Base-by-base conservation (phyloP, 257 asterid species). In the Solanum paucissectum region DNA sequence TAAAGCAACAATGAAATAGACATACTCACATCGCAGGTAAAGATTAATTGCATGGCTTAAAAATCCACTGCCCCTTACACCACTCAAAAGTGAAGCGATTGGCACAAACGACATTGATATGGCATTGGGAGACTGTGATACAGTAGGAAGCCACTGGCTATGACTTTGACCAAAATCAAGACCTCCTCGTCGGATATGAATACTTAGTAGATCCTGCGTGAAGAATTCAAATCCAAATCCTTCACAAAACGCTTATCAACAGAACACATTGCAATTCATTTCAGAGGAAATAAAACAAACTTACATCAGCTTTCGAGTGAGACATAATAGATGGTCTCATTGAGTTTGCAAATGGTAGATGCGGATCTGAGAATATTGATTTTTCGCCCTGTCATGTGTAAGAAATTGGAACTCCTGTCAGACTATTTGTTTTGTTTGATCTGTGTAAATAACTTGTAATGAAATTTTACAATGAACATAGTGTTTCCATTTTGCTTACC, bases 21-120 rank as follows among this genome's bases (percentile, higher is more conserved):
- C 11, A 87, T 76, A 93, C 99, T 95, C 90, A 97, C 99, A 97
- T 89, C 99, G 94, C 16, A 97, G 89, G 90, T 97, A 97, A 64
- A 95, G 93, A 87, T 97, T 97, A 60, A 97, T 95, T 18, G 98
- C 99, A 74, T 97, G 98, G 88, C 95, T 94, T 89, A 97, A 89
- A 86, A 97, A 95, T 20, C 99, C 99, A 66, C 98, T 94, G 88
- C 99, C 99, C 87, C 91, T 92, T 81, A 92, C 91, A 6, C 98
- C 98, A 32, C 98, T 95, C 84, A 95, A 88, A 68, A 97, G 95
- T 32, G 99, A 97, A 69, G 93, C 94, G 40, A 97, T 95, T 60
- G 99, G 99, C 91, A 97, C 98, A 88, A 95, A 93, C 33, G 98
- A 93, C 98, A 97, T 95, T 21, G 99, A 95, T 92, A 95, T 93